A percentile compares a stretch with the other conserved stretches of the same genome.
These are phyloP conservation scores for Chlamydomonas sp. DNA, from an alignment of 139 green algal species.

Conservation along the genomic window DNA sequence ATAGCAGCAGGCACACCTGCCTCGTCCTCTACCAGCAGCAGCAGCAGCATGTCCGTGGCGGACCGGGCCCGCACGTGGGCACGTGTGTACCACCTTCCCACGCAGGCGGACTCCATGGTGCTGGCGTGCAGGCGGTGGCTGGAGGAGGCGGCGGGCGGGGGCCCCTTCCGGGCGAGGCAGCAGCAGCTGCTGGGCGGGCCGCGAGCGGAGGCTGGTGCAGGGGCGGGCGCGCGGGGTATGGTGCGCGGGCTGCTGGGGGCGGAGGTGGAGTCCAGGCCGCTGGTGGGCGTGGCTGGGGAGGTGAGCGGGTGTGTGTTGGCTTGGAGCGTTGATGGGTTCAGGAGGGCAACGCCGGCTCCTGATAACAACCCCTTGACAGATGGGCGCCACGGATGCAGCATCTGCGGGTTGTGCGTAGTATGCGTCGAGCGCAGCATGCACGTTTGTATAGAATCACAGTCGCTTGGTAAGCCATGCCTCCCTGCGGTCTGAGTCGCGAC, in stretches of 20 bases:
- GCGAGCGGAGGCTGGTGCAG: neutral
- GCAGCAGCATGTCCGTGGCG: neutral
- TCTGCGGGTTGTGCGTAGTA: neutral
- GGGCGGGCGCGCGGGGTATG: neutral
- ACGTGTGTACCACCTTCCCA: slow-evolving; percentile 17
- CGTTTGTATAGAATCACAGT: no score
- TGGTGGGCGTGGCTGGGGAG: neutral
- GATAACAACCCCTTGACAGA: no score
- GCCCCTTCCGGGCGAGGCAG: slow-evolving; percentile 16
- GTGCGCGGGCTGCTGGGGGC: no score
- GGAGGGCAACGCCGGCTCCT: neutral
- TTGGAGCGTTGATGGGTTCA: neutral
- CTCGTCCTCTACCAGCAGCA: neutral
- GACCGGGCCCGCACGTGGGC: neutral
- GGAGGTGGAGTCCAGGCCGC: neutral
- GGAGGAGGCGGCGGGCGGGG: slow-evolving; percentile 19
- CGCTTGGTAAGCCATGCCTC: neutral
- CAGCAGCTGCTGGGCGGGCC: neutral
- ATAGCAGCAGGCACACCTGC: no score
- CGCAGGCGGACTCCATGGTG: slow-evolving; percentile 1
- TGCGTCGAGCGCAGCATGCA: neutral
- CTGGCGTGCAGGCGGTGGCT: neutral
- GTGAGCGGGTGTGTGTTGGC: neutral
- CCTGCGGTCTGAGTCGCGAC: neutral
- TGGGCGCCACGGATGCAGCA: no score